These are phyloP conservation scores for Escovopsis sp. DNA, from an alignment of 2,329 filamentous ascomycete genomes.

Conservation along the genomic window DNA sequence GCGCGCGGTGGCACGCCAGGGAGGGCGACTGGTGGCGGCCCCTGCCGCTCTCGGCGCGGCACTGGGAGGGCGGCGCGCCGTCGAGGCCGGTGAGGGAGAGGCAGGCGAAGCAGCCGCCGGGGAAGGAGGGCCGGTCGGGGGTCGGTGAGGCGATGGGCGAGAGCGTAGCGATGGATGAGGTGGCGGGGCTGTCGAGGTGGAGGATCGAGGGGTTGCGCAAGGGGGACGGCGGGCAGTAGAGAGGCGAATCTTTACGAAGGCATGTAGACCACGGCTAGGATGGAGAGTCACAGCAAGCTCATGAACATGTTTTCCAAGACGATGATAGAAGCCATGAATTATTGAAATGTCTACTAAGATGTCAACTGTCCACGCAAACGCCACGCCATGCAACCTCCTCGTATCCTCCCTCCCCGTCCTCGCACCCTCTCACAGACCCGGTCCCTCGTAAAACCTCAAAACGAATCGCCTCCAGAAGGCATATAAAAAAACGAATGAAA, in stretches of 20 bases:
- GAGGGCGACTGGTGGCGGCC: conserved; percentile 58
- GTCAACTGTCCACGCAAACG: background rate
- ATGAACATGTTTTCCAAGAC: conserved; percentile 1
- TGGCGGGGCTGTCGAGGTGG: conserved; percentile 26
- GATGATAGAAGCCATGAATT: conserved; percentile 1
- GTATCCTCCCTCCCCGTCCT: background rate
- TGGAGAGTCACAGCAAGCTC: too few relatives aligned
- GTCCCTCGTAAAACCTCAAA: background rate
- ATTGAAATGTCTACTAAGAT: too few relatives aligned
- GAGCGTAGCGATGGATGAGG: conserved; percentile 21
- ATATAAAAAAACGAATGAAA: background rate
- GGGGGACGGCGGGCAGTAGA: conserved; percentile 5
- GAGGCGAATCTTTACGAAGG: too few relatives aligned
- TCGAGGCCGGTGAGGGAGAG: conserved; percentile 10
- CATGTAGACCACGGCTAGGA: too few relatives aligned
- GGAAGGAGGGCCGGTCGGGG: background rate
- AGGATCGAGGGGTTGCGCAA: conserved; percentile 20
- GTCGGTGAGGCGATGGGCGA: conserved; percentile 20
- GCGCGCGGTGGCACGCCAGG: conserved; percentile 54
- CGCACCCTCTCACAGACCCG: background rate
- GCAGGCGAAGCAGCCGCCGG: background rate
- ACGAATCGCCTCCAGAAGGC: too few relatives aligned
- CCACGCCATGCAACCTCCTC: conserved; percentile 4
- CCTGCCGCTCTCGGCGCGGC: conserved; percentile 44
- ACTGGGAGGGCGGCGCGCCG: conserved; percentile 43